Evolutionary conservation across 2,329 filamentous ascomycete genomes (phyloP).

Genomic region (Verruconis gallopava): DNA sequence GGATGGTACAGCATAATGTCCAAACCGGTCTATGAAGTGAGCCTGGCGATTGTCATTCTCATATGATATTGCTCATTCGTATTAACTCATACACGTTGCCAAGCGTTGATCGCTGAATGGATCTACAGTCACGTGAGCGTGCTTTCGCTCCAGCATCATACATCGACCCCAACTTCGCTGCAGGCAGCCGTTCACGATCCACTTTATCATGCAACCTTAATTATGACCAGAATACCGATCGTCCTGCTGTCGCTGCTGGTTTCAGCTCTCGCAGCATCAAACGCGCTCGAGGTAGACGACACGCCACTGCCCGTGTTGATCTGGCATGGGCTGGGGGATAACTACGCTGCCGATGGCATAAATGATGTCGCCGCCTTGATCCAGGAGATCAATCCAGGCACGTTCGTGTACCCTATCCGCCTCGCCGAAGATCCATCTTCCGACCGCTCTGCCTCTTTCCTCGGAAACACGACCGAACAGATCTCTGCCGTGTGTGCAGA

Average conservation of each 20-base stretch:
- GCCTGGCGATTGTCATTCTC: too few species aligned
- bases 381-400: conserved; percentile 63
- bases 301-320: conserved; percentile 72
- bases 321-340: conserved; percentile 81
- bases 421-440: conserved; percentile 50
- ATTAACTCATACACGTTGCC: too few species aligned
- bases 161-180: too few species aligned
- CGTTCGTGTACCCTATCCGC: conserved; percentile 67
- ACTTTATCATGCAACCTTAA: too few species aligned
- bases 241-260: not conserved
- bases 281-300: conserved; percentile 12
- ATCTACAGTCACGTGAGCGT: too few species aligned
- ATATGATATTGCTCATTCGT: too few species aligned
- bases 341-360: conserved; percentile 64
- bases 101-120: too few species aligned
- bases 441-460: conserved; percentile 77
- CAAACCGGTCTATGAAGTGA: too few species aligned
- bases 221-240: not conserved
- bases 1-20: too few species aligned
- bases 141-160: too few species aligned
- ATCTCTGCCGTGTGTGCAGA: conserved; percentile 64
- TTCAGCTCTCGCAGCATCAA: not conserved
- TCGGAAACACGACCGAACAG: conserved; percentile 78
- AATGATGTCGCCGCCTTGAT: conserved; percentile 58
- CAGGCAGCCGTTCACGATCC: too few species aligned